These are phyloP conservation scores for Backusella tarrabulga DNA, from an alignment of 192 early-diverging fungal species.

Conservation along the genomic window DNA sequence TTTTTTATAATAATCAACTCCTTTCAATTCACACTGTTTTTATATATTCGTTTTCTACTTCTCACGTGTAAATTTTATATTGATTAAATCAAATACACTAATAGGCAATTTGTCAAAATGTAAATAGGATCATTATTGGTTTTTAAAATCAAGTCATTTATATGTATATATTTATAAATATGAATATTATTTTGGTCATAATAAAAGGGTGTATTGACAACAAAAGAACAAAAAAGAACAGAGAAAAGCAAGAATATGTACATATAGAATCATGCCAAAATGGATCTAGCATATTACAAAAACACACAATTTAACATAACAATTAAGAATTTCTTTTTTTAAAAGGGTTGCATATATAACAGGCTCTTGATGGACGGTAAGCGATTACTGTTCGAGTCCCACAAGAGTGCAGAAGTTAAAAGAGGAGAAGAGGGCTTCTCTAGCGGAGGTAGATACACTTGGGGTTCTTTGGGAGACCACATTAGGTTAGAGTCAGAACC, in stretches of 20 bases:
- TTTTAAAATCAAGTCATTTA: neutral
- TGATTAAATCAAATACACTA: neutral
- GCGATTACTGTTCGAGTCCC: constrained; percentile 6
- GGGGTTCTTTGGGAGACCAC: constrained; percentile 1
- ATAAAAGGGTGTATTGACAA: neutral
- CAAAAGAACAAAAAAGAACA: neutral
- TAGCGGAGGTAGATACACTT: constrained; percentile 1
- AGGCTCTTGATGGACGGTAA: constrained; percentile 17
- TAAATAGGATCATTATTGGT: neutral
- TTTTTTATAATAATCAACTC: neutral
- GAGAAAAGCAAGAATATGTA: neutral
- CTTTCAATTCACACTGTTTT: neutral
- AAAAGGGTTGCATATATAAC: constrained; percentile 4
- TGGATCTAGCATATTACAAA: neutral
- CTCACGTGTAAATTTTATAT: neutral
- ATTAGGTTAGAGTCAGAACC: neutral
- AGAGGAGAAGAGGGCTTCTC: constrained; percentile 4
- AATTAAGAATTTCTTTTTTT: neutral
- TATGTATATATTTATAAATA: neutral
- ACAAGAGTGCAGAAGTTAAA: neutral
- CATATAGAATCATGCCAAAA: neutral
- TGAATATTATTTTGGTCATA: too few relatives aligned
- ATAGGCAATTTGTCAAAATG: neutral
- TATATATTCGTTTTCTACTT: neutral
- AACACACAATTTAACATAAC: neutral